Base-by-base conservation (phyloP, 2,329 filamentous ascomycete genomes). In the Phaeosphaeria sp. region DNA sequence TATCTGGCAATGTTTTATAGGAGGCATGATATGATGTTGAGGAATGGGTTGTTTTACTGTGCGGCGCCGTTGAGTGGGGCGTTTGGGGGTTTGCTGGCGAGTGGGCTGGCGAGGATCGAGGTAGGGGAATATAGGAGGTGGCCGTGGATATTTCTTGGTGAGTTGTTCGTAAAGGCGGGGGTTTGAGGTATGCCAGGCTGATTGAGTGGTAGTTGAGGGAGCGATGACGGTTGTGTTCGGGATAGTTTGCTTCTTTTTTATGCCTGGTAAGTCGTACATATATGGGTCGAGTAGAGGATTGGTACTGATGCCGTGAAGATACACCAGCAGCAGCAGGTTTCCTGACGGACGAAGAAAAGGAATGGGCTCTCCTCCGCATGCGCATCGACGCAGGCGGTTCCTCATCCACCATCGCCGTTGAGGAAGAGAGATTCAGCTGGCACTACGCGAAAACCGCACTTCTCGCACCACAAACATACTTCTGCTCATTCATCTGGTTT, bases 201-300 rank as follows among this genome's bases (percentile, higher is more conserved):
- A 54, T 15, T 0, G 72, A 71, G 45, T 77, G 73, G 72, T 74
- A 61, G 70, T 77, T 20, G 72, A 74, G 59, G 72, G 74, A 3
- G 68, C 61, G 0, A 61, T 68, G 7, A 75, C 70, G 0, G 58
- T 74, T 3, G 45, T 69, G 9, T 72, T 73, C 2, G 84, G 83
- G 6, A 65, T 82, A 3, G 67, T 74, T 2, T 76, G 84, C 6
- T 83, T 81, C 65, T 84, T 87, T 54, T 59, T 82, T 1, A 76
- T 86, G 2, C 84, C 84, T 1, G 83, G 30, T 13, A 36, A 6
- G 15, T 36, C 11, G 30, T 13, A 3, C 3, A 13, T 36, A 3
- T 13, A 36, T 11, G 11, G 11, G 15, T 13, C 11, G 5, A 13
- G 30, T 13, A 36, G 3, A 3, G 11, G 30, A 36, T 7, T 3